Base-by-base conservation (phyloP, 257 asterid species). In the Scutellaria barbata region DNA sequence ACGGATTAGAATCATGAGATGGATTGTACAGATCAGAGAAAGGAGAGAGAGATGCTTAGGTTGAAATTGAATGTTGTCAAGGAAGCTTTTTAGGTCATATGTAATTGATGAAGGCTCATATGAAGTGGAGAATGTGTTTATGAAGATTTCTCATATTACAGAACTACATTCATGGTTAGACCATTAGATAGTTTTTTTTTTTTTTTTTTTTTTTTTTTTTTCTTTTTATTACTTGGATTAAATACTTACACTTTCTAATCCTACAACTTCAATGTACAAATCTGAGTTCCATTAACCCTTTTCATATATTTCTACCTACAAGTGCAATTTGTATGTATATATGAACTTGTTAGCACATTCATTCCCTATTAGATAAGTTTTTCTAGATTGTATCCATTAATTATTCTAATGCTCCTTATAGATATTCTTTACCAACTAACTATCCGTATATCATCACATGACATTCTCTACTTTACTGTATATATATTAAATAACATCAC, bases 101-200 rank as follows among this genome's bases (percentile, higher is more conserved):
- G 2, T 30, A 30, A 14, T 46, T 48, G 43, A 40, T 48, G 48
- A 67, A 67, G 72, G 66, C 33, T 55, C 35, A 55, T 55, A 30
- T 14, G 55, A 70, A 59, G 69, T 18, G 25, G 39, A 60, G 40
- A 37, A 50, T 22, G 40, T 72, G 37, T 50, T 37, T 50, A 39
- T 60, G 5, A 56, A 50, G 42, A 63, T 62, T 17, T 61, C 43
- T 61, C 18, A 33, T n/a, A 55, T n/a, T 35, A 51, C 50, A 55
- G 54, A 53, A 5, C 50, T 70, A 43, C 4, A 5, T 2, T 30
- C 65, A 50, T 72, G 65, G 63, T 62, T 72, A 73, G 77, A 53
- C 25, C 50, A 42, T 63, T 51, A 73, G 63, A 56, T 20, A 17
- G 30, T 68, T 13, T 18, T 18, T 10, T 7, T 40, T 18, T 53